phyloP scores from a whole-genome alignment of 805 yeast species.

The Millerago galiae region DNA sequence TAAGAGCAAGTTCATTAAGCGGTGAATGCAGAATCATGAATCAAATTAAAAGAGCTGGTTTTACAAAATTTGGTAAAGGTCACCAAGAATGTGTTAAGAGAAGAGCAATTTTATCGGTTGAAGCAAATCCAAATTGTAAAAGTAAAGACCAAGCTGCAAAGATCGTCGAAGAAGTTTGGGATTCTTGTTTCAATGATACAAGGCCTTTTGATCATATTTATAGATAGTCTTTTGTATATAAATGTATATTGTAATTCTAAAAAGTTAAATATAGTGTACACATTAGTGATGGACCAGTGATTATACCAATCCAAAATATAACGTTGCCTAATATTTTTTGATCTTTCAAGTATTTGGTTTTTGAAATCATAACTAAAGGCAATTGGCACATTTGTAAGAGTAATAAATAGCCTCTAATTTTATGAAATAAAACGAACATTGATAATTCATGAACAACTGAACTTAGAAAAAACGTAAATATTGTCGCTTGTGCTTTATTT shows the following conservation, averaged over 20 bases:
- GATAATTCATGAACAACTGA: conserved; percentile 84
- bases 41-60: conserved; percentile 50
- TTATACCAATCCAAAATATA: conserved; percentile 88
- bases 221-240: conserved; percentile 22
- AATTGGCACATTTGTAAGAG: conserved; percentile 82
- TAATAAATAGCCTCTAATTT: conserved; percentile 74
- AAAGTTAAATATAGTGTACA: conserved; percentile 79
- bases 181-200: conserved; percentile 88
- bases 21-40: conserved; percentile 93
- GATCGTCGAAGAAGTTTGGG: conserved; percentile 84
- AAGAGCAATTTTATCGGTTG: conserved; percentile 79
- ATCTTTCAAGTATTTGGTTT: conserved; percentile 49
- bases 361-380: conserved; percentile 64
- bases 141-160: conserved; percentile 66
- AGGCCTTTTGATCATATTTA: conserved; percentile 93
- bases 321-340: conserved; percentile 65
- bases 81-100: conserved; percentile 89
- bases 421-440: conserved; percentile 82
- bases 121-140: conserved; percentile 79
- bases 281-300: conserved; percentile 83
- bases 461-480: conserved; percentile 73
- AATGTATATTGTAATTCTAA: conserved; percentile 24
- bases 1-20: conserved; percentile 84
- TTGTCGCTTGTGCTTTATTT: conserved; percentile 60
- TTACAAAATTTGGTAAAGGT: conserved; percentile 59